Conservation (phyloP, 176 grass and related monocot genomes). For the Phragmites australis region DNA sequence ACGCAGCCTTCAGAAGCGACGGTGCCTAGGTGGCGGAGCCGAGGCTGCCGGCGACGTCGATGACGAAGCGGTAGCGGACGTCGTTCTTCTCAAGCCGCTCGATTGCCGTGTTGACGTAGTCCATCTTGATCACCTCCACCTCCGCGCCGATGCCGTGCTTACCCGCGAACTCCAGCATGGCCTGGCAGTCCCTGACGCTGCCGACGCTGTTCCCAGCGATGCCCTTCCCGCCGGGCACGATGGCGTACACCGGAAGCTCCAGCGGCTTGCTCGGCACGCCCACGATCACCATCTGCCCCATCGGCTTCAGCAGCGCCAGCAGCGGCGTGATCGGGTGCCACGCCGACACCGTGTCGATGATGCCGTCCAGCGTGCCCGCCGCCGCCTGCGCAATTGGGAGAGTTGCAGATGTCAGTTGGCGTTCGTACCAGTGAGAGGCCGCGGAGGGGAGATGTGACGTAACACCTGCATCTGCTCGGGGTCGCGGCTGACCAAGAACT, state of each 20-base stretch:
- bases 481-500: slow-evolving; percentile 63
- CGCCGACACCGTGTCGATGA: slow-evolving; percentile 71
- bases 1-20: too few relatives aligned
- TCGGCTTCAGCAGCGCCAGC: slow-evolving; percentile 49
- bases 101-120: slow-evolving; percentile 67
- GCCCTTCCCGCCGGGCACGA: slow-evolving; percentile 59
- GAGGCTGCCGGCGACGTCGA: slow-evolving; percentile 52
- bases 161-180: slow-evolving; percentile 62
- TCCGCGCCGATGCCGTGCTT: slow-evolving; percentile 63
- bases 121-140: slow-evolving; percentile 66
- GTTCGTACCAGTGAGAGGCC: background rate
- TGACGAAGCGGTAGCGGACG: slow-evolving; percentile 69
- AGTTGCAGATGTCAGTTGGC: background rate
- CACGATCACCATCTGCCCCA: slow-evolving; percentile 62
- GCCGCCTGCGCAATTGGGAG: slow-evolving; percentile 14
- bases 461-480: slow-evolving; percentile 50
- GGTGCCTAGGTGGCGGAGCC: slow-evolving; percentile 6
- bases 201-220: slow-evolving; percentile 57
- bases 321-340: slow-evolving; percentile 57
- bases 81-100: slow-evolving; percentile 64
- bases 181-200: slow-evolving; percentile 60
- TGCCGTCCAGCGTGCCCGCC: slow-evolving; percentile 59
- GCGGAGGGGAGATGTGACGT: background rate
- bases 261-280: slow-evolving; percentile 60
- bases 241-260: slow-evolving; percentile 55